These are phyloP conservation scores for Fraxinus paxiana DNA, from an alignment of 305 asterid species.

Conservation along the genomic window DNA sequence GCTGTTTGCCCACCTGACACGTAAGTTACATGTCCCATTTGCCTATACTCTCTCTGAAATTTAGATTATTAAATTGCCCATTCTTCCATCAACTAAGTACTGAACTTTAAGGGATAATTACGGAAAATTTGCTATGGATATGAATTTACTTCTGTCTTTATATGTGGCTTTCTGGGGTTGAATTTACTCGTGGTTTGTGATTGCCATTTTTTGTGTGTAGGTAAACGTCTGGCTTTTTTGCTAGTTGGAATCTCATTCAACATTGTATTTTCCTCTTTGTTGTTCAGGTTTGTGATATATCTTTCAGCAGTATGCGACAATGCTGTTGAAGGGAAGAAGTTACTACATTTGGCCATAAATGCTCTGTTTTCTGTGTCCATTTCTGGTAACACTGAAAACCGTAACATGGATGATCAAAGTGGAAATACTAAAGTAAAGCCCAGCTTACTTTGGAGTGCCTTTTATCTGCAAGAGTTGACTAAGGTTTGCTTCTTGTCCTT, in stretches of 20 bases:
- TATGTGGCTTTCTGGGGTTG: background rate
- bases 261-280: conserved; percentile 21
- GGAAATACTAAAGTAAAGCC: conserved; percentile 38
- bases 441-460: conserved; percentile 50
- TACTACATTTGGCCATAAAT: conserved; percentile 53
- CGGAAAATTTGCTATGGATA: background rate
- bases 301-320: conserved; percentile 60
- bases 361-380: conserved; percentile 50
- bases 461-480: conserved; percentile 45
- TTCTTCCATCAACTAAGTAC: background rate
- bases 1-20: conserved; percentile 73
- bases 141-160: background rate
- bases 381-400: conserved; percentile 33
- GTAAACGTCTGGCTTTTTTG: background rate
- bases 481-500: conserved; percentile 30
- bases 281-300: conserved; percentile 66
- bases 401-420: conserved; percentile 24
- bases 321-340: conserved; percentile 60
- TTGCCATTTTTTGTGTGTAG: background rate
- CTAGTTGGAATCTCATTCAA: conserved; percentile 21
- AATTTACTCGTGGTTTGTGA: background rate
- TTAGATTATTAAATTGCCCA: background rate
- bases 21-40: conserved; percentile 43
- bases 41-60: background rate
- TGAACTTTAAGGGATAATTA: background rate